phyloP scores from a whole-genome alignment of 257 asterid species.

The Solanum chaucha region DNA sequence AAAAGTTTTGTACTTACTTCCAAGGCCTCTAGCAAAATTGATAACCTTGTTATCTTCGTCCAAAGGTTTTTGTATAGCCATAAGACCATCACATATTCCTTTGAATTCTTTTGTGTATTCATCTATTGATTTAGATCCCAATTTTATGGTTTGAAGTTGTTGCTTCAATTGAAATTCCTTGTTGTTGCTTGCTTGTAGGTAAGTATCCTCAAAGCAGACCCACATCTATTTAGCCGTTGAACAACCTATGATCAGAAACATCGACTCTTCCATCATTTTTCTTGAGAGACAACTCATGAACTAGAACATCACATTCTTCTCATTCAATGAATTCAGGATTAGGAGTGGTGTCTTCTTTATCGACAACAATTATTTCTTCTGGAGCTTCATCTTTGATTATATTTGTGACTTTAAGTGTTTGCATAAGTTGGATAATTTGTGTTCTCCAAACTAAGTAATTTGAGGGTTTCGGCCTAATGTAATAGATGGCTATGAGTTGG shows the following conservation, averaged over 20 bases:
- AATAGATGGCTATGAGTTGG: background rate
- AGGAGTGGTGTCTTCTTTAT: too few species aligned
- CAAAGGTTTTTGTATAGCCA: too few species aligned
- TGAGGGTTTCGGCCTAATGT: background rate
- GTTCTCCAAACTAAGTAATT: background rate
- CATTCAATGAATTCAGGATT: too few species aligned
- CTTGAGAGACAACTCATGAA: too few species aligned
- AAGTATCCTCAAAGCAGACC: background rate
- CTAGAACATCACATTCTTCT: too few species aligned
- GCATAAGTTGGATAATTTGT: background rate
- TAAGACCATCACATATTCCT: background rate
- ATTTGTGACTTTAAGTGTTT: background rate
- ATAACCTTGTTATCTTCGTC: too few species aligned
- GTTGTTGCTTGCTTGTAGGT: background rate
- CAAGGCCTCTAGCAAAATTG: too few species aligned
- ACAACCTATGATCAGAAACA: background rate
- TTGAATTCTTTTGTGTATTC: background rate
- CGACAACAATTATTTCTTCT: background rate
- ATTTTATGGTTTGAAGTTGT: background rate
- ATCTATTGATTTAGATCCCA: background rate
- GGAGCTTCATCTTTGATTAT: background rate
- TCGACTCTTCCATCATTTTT: too few species aligned
- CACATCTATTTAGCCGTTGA: background rate
- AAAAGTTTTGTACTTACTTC: too few species aligned
- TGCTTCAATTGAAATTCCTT: background rate